These are phyloP conservation scores for Coemansia sp. DNA, from an alignment of 192 early-diverging fungal species.

Conservation along the genomic window DNA sequence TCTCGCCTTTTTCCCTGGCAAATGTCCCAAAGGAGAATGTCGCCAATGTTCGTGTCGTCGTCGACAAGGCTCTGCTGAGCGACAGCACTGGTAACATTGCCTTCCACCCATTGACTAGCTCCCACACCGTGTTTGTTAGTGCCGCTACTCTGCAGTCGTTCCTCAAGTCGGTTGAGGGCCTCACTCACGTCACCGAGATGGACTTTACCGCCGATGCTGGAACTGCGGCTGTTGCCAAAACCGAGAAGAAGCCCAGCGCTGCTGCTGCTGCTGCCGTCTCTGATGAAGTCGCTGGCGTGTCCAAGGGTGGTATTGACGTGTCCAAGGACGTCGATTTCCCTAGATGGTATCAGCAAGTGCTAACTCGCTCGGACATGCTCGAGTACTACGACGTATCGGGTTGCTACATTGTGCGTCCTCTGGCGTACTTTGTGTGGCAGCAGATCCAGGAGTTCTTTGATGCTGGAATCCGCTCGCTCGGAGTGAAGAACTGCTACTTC, in stretches of 20 bases:
- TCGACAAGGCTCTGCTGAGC: slow-evolving; percentile 69
- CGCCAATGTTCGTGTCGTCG: slow-evolving; percentile 67
- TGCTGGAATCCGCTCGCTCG: slow-evolving; percentile 83
- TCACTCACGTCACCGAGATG: slow-evolving; percentile 59
- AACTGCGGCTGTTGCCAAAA: slow-evolving; percentile 45
- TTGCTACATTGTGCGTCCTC: slow-evolving; percentile 98
- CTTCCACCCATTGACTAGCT: slow-evolving; percentile 68
- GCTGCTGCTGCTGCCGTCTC: slow-evolving; percentile 55
- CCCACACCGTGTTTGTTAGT: slow-evolving; percentile 63
- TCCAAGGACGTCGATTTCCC: slow-evolving; percentile 92
- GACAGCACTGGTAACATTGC: slow-evolving; percentile 54
- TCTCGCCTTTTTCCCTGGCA: slow-evolving; percentile 75
- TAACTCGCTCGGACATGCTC: slow-evolving; percentile 94
- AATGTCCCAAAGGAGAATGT: slow-evolving; percentile 62
- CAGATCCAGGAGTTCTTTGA: slow-evolving; percentile 96
- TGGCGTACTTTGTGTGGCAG: slow-evolving; percentile 96
- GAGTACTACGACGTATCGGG: slow-evolving; percentile 99
- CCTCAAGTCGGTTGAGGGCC: slow-evolving; percentile 60
- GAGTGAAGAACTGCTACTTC: slow-evolving; percentile 98
- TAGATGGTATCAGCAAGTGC: slow-evolving; percentile 90
- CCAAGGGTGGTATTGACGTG: slow-evolving; percentile 83
- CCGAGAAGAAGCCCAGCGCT: slow-evolving; percentile 56
- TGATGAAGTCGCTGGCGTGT: slow-evolving; percentile 53
- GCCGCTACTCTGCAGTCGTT: slow-evolving; percentile 61
- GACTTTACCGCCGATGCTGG: slow-evolving; percentile 61